Percentiles rank a stretch among this genome's conserved stretches.
Evolutionary conservation across 768 basidiomycete genomes (phyloP).

Genomic region (Xerocomus potaroensis): DNA sequence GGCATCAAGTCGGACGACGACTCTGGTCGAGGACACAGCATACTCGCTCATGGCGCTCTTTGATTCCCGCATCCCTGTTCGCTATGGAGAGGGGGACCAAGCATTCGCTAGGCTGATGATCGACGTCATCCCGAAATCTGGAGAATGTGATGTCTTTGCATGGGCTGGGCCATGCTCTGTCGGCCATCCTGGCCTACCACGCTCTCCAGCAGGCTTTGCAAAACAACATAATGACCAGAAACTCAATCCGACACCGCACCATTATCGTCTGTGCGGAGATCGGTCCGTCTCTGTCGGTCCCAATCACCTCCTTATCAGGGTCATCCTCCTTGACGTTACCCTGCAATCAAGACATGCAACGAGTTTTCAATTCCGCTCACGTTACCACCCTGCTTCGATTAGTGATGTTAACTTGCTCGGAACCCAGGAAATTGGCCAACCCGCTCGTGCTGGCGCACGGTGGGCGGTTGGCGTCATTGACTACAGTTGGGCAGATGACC

Average conservation of each 20-base stretch:
- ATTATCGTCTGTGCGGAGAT: conserved; percentile 21
- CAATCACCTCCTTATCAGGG: conserved; percentile 6
- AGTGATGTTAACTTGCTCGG: conserved; percentile 2
- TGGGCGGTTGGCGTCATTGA: conserved; percentile 22
- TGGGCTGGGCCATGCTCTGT: conserved; percentile 18
- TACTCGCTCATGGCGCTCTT: conserved; percentile 20
- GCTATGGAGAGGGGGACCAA: conserved; percentile 10
- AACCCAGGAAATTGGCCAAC: neutral
- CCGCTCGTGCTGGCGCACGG: neutral
- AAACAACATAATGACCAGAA: neutral
- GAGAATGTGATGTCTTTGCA: conserved; percentile 20
- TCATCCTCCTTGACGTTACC: conserved; percentile 8
- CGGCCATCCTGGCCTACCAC: conserved; percentile 8
- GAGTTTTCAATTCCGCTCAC: neutral
- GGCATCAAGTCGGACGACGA: conserved; percentile 15
- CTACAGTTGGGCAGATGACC: conserved; percentile 15
- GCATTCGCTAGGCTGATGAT: conserved; percentile 20
- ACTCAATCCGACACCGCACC: conserved; percentile 5
- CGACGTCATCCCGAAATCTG: conserved; percentile 9
- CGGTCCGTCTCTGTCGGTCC: conserved; percentile 11
- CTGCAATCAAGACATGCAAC: neutral
- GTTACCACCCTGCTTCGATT: conserved; percentile 1
- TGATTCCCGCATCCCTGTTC: conserved; percentile 8
- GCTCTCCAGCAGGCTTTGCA: conserved; percentile 13
- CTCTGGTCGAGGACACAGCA: conserved; percentile 11